Evolutionary conservation across 768 basidiomycete genomes (phyloP), one percentile per base, ranked within the genome.

Genomic region (Tylopilus rubrobrunneus): DNA sequence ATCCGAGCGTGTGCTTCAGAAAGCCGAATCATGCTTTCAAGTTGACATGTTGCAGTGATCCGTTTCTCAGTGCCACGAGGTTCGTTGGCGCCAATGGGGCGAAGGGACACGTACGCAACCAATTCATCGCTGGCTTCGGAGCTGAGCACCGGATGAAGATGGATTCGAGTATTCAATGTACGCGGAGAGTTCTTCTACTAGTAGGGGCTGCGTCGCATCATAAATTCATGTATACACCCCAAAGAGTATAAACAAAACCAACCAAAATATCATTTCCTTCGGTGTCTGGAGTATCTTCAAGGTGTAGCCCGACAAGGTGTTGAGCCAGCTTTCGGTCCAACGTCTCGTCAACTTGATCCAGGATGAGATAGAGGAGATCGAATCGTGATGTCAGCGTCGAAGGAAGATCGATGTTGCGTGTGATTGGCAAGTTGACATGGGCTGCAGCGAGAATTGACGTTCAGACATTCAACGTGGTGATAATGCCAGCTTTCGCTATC

Each of bases 321-420:
- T 93, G 89, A 0, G 97, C 97, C 25, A 99, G 76, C 60, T 77
- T 83, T 17, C 94, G 78, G 68, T 99, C 97, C 48, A 87, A 73
- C 15, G 76, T 72, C 67, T 98, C 96, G 65, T 99, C 95, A 7
- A 96, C 89, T 64, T 90, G 85, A 72, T 99, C 97, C 31, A 99
- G 78, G 3, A 99, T 91, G 28, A 99, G 85, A 63, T 99, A 99
- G 7, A 99, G 77, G 39, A 99, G 75, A 69, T 99, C 97, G 70
- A 99, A 99, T 61, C 97, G 87, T 42, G 97, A 99, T 59, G 98
- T 98, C 28, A 99, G 80, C 0, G 96, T 98, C 2, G 96, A 97
- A 3, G 97, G 97, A 17, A 99, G 79, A 70, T 98, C 95, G 59
- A 99, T 98, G 72, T 99, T 99, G 49, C 86, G 80, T 0, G 96